Conservation (phyloP, 345 rosid genomes). For the Mallotus nudiflorus region DNA sequence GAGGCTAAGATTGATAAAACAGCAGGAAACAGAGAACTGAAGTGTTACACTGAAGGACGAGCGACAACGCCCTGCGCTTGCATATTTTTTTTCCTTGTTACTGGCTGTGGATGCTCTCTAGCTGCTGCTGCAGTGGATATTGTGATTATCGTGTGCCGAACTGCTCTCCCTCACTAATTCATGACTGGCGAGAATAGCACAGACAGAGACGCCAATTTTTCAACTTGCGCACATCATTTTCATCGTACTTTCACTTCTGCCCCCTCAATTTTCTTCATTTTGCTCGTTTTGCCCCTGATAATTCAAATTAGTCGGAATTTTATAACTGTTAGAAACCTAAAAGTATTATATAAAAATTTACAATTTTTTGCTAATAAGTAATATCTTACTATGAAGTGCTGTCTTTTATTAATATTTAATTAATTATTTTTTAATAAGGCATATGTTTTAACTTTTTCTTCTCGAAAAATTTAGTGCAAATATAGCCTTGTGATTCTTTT, state of each 20-base stretch:
- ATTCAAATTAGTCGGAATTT: too few relatives aligned
- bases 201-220: neutral
- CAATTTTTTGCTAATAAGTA: too few relatives aligned
- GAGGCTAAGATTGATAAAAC: neutral
- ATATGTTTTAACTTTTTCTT: too few relatives aligned
- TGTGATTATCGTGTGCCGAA: neutral
- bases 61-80: slow-evolving; percentile 12
- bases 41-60: slow-evolving; percentile 23
- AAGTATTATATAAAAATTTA: too few relatives aligned
- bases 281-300: neutral
- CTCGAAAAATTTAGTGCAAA: too few relatives aligned
- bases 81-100: slow-evolving; percentile 15
- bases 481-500: too few relatives aligned
- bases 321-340: too few relatives aligned
- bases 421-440: too few relatives aligned
- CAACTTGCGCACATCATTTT: neutral
- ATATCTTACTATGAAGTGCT: too few relatives aligned
- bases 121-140: neutral
- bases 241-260: neutral
- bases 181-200: neutral
- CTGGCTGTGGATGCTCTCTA: neutral
- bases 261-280: neutral
- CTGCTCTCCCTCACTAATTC: too few relatives aligned
- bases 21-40: neutral
- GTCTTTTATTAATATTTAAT: too few relatives aligned